phyloP scores from a whole-genome alignment of 1,139 yeast species.

The Scheffersomyces lignicola region DNA sequence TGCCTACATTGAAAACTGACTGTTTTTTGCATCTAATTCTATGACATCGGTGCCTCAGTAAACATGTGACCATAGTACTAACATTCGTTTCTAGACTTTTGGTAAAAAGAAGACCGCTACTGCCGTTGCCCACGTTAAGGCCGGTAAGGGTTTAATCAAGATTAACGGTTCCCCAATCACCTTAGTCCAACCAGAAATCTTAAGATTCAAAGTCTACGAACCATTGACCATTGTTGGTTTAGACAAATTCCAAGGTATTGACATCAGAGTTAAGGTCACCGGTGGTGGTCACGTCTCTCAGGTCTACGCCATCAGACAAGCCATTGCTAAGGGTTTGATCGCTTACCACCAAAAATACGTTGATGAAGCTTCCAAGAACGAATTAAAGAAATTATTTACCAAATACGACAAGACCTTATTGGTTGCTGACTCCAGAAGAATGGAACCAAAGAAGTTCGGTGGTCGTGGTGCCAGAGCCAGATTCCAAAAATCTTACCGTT shows the following conservation, averaged over 20 bases:
- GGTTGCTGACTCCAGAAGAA: slow-evolving; percentile 99
- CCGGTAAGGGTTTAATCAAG: slow-evolving; percentile 99
- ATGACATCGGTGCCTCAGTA: too few species aligned
- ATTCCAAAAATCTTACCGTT: slow-evolving; percentile 99
- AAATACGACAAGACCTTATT: slow-evolving; percentile 99
- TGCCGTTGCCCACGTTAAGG: slow-evolving; percentile 99
- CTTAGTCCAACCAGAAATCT: slow-evolving; percentile 97
- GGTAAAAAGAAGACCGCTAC: slow-evolving; percentile 99
- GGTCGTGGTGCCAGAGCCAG: slow-evolving; percentile 99
- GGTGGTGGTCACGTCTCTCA: slow-evolving; percentile 99
- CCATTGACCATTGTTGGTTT: slow-evolving; percentile 97
- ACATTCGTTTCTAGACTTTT: slow-evolving; percentile 74
- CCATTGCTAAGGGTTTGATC: slow-evolving; percentile 98
- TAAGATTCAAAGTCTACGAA: slow-evolving; percentile 99
- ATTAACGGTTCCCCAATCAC: slow-evolving; percentile 99
- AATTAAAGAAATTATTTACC: slow-evolving; percentile 96
- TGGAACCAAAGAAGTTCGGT: slow-evolving; percentile 99
- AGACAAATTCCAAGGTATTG: slow-evolving; percentile 98
- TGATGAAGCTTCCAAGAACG: slow-evolving; percentile 99
- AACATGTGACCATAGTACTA: too few species aligned
- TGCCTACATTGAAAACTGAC: too few species aligned
- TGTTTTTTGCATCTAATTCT: too few species aligned
- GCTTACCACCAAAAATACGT: slow-evolving; percentile 99
- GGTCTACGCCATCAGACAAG: slow-evolving; percentile 99
- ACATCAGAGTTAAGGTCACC: slow-evolving; percentile 97